Base-by-base conservation (phyloP, 2,329 filamentous ascomycete genomes). In the Aureobasidium sp. region DNA sequence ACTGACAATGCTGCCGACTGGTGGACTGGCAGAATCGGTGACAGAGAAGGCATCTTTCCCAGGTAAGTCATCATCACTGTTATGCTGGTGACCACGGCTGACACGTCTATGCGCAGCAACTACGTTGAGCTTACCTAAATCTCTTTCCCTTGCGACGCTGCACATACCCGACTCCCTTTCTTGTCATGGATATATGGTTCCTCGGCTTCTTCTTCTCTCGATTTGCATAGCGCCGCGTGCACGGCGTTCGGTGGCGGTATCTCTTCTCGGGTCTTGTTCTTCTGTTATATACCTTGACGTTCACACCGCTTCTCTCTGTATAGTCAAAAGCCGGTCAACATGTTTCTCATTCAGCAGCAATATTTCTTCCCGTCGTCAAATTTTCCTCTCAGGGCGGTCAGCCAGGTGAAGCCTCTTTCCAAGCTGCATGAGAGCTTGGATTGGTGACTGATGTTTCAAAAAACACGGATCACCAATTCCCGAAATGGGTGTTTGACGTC, bases 1-100 rank as follows among this genome's bases (percentile, higher is more conserved):
- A 97, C 91, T 4, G 88, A 97, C 4, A 96, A 86, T 62, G 86
- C 88, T 55, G 90, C 90, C 54, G 91, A 97, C 68, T 97, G 91
- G 91, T 97, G 91, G 93, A 97, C 91, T 16, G 93, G 93, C 22
- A 85, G 86, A 70, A 84, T 96, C 64, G 90, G 90, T 25, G 79
- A 83, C 59, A 80, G 83, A 61, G 87, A 90, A 53, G 93, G 93
- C 32, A 95, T 96, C 60, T 98, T 98, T 71, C 93, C 93, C 0
- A 93, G 88, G 79, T 81, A 72, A 59, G 73, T 64, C 21, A 8
- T 16, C 16, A 19, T 29, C 37, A 34, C 45, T 32, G n/a, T 21
- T 29, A 16, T 8, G 7, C 16, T 29, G 6, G 8, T 17, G 16
- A 35, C 34, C 37, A 17, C 3, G 17, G 11, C 53, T 55, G n/a